Evolutionary conservation across 2,329 filamentous ascomycete genomes (phyloP), one percentile per base, ranked within the genome.

Genomic region (Fusarium torreyae): DNA sequence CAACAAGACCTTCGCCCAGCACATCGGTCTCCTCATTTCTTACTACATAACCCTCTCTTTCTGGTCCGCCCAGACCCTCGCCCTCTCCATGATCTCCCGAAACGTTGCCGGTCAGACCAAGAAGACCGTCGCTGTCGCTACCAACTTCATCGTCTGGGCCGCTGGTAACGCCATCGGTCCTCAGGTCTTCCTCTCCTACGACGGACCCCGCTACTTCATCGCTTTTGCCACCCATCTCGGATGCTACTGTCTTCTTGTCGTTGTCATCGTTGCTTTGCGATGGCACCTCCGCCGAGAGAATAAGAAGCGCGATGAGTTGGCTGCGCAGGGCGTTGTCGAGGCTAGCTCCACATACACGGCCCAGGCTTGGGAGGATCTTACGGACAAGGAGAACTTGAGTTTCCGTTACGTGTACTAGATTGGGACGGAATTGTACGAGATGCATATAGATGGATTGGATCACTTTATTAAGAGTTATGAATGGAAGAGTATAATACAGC

Each of bases 41-140:
- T 94, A 94, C 83, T 94, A 94, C 80, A 90, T 94, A 65, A 90
- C 89, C 0, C 84, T 93, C 18, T 92, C 89, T 7, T 94, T 94
- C 85, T 94, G 91, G 91, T 89, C 91, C 0, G 91, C 90, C 0
- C 88, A 91, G 73, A 91, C 89, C 3, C 81, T 93, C 14, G 83
- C 86, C 9, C 84, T 93, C 71, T 90, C 89, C 15, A 85, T 93
- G 82, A 84, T 92, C 58, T 88, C 88, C 1, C 85, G 90, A 17
- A 93, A 93, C 73, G 82, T 92, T 11, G 91, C 88, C 26, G 91
- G 91, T 0, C 89, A 92, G 71, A 93, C 91, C 3, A 94, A 94
- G 80, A 93, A 92, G 77, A 85, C 86, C 1, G 85, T 90, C 11
- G 88, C 87, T 8, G 86, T 93, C 5, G 89, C 91, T 7, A 85